These are phyloP conservation scores for Capsicum rhomboideum DNA, from an alignment of 257 asterid species.

Conservation along the genomic window DNA sequence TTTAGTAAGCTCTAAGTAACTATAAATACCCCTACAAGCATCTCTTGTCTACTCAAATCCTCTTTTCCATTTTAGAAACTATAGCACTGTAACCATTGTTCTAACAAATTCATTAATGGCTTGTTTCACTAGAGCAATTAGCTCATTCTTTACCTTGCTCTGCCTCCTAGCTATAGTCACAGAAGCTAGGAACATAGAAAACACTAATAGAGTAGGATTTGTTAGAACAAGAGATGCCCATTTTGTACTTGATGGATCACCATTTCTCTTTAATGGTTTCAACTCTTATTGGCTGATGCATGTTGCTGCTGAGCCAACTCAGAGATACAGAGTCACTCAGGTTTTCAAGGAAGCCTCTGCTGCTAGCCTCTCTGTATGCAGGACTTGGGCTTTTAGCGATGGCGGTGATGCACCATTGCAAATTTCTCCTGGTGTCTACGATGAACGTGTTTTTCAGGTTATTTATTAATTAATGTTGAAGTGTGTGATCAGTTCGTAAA, in stretches of 20 bases:
- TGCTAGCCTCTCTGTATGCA: neutral
- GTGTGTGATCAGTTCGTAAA: neutral
- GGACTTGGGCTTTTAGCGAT: constrained; percentile 17
- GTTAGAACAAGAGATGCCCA: constrained; percentile 34
- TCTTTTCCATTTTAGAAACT: neutral
- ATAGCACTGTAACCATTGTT: neutral
- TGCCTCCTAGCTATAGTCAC: neutral
- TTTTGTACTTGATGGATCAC: constrained; percentile 46
- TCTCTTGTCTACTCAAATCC: neutral
- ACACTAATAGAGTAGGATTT: constrained; percentile 11
- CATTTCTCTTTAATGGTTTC: constrained; percentile 8
- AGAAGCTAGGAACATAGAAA: neutral
- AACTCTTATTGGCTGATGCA: neutral
- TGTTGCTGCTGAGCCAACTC: neutral
- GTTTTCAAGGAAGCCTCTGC: neutral
- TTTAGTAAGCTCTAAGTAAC: neutral
- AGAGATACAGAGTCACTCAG: neutral
- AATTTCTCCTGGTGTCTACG: constrained; percentile 34
- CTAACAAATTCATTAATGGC: neutral
- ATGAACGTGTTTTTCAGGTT: constrained; percentile 26
- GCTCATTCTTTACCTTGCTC: neutral
- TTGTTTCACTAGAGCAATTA: neutral
- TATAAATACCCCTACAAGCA: neutral
- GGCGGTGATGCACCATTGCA: constrained; percentile 34
- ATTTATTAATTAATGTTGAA: no score